Percentiles rank a stretch among this genome's conserved stretches.
Conservation (phyloP, 805 yeast species). For the Candida ortonii region DNA sequence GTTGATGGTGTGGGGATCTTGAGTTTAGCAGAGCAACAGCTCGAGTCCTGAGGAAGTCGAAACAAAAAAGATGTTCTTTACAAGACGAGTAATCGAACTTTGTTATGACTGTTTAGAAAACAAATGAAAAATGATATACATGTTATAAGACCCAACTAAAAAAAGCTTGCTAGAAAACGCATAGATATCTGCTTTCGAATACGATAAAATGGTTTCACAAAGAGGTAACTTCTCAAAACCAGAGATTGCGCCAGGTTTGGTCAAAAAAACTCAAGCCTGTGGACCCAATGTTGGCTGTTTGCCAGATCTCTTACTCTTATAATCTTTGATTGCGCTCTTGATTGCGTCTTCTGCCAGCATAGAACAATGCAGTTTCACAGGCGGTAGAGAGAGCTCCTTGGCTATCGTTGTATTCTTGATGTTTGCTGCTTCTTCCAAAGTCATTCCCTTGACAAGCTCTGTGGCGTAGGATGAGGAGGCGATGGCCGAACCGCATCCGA, state of each 20-base stretch:
- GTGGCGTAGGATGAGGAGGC: slow-evolving; percentile 95
- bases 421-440: slow-evolving; percentile 87
- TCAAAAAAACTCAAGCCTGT: slow-evolving; percentile 39
- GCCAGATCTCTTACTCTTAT: slow-evolving; percentile 70
- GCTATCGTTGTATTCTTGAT: slow-evolving; percentile 95
- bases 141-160: no score
- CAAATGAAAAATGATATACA: no score
- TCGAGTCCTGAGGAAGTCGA: slow-evolving; percentile 12
- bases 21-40: slow-evolving; percentile 41
- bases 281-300: slow-evolving; percentile 61
- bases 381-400: slow-evolving; percentile 90
- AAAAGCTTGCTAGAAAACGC: no score
- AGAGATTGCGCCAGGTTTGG: no score
- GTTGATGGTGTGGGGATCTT: slow-evolving; percentile 52
- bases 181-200: no score
- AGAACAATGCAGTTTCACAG: slow-evolving; percentile 95
- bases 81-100: slow-evolving; percentile 1
- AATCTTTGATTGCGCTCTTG: slow-evolving; percentile 94
- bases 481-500: slow-evolving; percentile 99
- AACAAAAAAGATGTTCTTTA: slow-evolving; percentile 1
- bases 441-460: slow-evolving; percentile 91
- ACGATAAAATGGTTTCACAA: no score
- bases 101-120: no score
- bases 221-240: no score
- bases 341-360: slow-evolving; percentile 99